These are phyloP conservation scores for Picochlorum sp. DNA, from an alignment of 139 green algal genomes.

Conservation along the genomic window DNA sequence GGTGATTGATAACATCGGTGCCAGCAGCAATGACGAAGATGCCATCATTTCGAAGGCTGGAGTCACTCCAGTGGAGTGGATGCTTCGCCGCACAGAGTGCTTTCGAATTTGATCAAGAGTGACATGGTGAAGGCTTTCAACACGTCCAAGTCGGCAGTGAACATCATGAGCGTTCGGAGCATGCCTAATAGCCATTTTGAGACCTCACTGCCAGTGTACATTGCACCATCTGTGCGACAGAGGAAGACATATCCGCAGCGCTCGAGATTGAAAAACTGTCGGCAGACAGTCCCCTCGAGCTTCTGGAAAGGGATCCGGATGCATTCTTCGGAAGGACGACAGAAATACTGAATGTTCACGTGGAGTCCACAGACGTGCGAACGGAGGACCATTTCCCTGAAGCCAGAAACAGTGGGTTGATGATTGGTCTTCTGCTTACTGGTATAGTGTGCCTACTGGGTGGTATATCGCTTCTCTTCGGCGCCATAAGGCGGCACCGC, in stretches of 20 bases:
- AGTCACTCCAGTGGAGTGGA: no score
- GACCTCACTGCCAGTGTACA: slow-evolving; percentile 34
- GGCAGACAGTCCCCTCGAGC: slow-evolving; percentile 38
- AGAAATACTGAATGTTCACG: slow-evolving; percentile 22
- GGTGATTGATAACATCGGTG: neutral
- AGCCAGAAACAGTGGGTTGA: neutral
- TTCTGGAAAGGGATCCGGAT: slow-evolving; percentile 41
- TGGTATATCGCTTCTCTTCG: no score
- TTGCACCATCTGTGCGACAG: slow-evolving; percentile 26
- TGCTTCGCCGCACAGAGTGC: slow-evolving; percentile 16
- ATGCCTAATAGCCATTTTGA: slow-evolving; percentile 23
- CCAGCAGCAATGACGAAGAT: slow-evolving; percentile 27
- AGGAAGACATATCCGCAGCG: slow-evolving; percentile 32
- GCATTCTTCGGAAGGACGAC: slow-evolving; percentile 49
- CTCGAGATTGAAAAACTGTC: slow-evolving; percentile 39
- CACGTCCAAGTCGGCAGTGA: slow-evolving; percentile 31
- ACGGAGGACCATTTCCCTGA: neutral
- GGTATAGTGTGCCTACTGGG: neutral
- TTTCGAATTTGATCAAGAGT: slow-evolving; percentile 27
- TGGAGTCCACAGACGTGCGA: slow-evolving; percentile 7
- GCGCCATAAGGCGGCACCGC: no score
- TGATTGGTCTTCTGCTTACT: neutral
- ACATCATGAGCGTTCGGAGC: slow-evolving; percentile 10
- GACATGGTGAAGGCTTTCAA: slow-evolving; percentile 47
- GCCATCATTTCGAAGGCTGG: slow-evolving; percentile 32